Evolutionary conservation across 2,329 filamentous ascomycete genomes (phyloP).

Genomic region (Acrocalymma vagum): DNA sequence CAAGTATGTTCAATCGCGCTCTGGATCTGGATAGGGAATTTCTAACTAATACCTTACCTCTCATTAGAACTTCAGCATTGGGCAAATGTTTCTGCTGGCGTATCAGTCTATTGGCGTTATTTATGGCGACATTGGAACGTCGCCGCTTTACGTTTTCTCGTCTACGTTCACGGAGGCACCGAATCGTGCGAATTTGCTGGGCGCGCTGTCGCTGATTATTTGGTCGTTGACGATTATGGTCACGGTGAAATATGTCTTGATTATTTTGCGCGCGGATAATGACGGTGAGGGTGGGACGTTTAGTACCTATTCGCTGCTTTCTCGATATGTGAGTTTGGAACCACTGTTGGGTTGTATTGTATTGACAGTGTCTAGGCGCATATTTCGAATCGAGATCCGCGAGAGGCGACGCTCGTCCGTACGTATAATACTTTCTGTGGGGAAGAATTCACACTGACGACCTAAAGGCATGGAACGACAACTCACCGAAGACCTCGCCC

Average conservation of each 20-base stretch:
- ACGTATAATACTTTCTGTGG: slow-evolving; percentile 7
- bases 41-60: slow-evolving; percentile 17
- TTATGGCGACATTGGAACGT: slow-evolving; percentile 74
- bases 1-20: slow-evolving; percentile 30
- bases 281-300: slow-evolving; percentile 77
- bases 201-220: slow-evolving; percentile 72
- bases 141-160: slow-evolving; percentile 75
- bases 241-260: slow-evolving; percentile 72
- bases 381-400: slow-evolving; percentile 68
- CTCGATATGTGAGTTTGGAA: slow-evolving; percentile 56
- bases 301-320: slow-evolving; percentile 70
- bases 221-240: slow-evolving; percentile 76
- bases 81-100: slow-evolving; percentile 48
- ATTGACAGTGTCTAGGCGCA: slow-evolving; percentile 56
- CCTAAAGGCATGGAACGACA: slow-evolving; percentile 62
- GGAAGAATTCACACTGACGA: slow-evolving; percentile 3
- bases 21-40: no score
- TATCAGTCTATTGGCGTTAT: slow-evolving; percentile 74
- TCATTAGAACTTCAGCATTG: slow-evolving; percentile 34
- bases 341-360: not conserved
- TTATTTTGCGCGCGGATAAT: slow-evolving; percentile 72
- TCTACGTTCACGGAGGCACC: slow-evolving; percentile 67
- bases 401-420: slow-evolving; percentile 62
- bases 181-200: slow-evolving; percentile 66
- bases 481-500: slow-evolving; percentile 63